Conservation (phyloP, 164 flowering plant species). For the Taxillus chinensis region DNA sequence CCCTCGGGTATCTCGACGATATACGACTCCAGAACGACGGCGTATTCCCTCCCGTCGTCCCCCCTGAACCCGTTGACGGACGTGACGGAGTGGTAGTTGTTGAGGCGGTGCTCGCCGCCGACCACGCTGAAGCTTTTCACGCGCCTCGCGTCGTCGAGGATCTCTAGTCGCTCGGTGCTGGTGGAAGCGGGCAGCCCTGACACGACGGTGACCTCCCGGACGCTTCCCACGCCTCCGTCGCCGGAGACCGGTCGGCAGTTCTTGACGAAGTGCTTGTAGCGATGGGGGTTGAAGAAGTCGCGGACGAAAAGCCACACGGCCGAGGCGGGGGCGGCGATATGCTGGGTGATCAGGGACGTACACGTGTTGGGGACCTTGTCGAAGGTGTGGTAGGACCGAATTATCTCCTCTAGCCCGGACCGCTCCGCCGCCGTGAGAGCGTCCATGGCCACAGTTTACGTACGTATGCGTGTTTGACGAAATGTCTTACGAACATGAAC, state of each 20-base stretch:
- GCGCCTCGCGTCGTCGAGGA: background rate
- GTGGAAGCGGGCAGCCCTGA: constrained; percentile 5
- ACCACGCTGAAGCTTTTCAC: background rate
- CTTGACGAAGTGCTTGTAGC: constrained; percentile 79
- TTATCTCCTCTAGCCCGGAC: constrained; percentile 30
- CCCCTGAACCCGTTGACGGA: background rate
- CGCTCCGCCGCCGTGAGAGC: constrained; percentile 47
- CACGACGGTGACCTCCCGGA: background rate
- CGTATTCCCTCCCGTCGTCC: background rate
- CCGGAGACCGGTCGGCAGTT: constrained; percentile 48
- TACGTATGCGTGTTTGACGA: background rate
- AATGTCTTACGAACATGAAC: too few species aligned
- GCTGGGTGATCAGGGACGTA: constrained; percentile 51
- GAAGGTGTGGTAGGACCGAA: constrained; percentile 36
- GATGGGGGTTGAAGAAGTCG: constrained; percentile 57
- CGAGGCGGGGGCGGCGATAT: constrained; percentile 49
- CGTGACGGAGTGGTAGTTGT: background rate
- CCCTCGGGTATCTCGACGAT: background rate
- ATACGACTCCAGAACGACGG: constrained; percentile 2
- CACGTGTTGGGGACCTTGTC: constrained; percentile 29
- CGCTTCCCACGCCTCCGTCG: constrained; percentile 51
- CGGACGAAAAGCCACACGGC: constrained; percentile 64
- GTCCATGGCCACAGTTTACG: constrained; percentile 2
- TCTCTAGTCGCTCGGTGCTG: constrained; percentile 2
- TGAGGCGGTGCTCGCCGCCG: constrained; percentile 5